These are phyloP conservation scores for Eucalyptus caleyi DNA, from an alignment of 345 rosid species.

Conservation along the genomic window DNA sequence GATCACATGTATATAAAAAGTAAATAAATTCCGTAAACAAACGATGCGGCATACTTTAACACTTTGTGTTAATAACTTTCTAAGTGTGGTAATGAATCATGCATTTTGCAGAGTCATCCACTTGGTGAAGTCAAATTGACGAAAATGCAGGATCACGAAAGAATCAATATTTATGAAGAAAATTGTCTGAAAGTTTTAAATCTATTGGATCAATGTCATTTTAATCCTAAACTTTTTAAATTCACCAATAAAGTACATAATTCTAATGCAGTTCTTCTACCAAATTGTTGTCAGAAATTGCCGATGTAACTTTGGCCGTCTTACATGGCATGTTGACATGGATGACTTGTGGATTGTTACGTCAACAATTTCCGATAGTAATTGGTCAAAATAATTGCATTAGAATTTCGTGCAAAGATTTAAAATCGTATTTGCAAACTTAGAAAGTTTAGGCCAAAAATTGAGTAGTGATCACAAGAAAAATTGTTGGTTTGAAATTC, in stretches of 20 bases:
- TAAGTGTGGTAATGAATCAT: neutral
- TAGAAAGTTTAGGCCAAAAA: neutral
- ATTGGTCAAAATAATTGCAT: neutral
- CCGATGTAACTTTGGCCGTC: rapidly evolving
- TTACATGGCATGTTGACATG: neutral
- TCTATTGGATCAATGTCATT: rapidly evolving
- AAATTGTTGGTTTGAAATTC: neutral
- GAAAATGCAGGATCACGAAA: neutral
- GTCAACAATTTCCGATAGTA: rapidly evolving
- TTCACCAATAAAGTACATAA: neutral
- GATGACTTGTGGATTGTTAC: neutral
- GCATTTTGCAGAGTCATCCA: neutral
- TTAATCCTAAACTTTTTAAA: neutral
- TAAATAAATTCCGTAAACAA: rapidly evolving
- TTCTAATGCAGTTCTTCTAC: rapidly evolving
- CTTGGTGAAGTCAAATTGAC: neutral
- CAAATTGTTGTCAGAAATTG: rapidly evolving
- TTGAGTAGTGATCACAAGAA: neutral
- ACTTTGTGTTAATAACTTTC: neutral
- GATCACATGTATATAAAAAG: neutral
- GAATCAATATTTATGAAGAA: neutral
- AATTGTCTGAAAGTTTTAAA: neutral
- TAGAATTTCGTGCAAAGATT: neutral
- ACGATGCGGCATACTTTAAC: neutral
- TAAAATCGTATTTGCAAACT: neutral